A percentile compares a stretch with the other conserved stretches of the same genome.
phyloP scores from a whole-genome alignment of 2,329 filamentous ascomycete genomes.

The Chaetomium sp. region DNA sequence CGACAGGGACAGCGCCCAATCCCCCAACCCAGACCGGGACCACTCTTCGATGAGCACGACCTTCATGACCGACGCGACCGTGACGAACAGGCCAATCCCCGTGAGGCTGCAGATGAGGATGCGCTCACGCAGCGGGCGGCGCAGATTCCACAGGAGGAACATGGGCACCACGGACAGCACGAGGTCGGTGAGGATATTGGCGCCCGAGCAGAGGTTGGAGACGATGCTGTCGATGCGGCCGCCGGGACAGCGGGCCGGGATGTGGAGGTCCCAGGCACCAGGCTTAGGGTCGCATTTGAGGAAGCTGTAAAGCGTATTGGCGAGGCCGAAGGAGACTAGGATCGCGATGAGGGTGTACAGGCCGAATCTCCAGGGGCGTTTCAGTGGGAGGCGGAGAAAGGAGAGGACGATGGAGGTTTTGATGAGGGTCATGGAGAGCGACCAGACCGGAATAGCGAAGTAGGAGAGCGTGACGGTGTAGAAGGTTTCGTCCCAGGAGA shows the following conservation, averaged over 20 bases:
- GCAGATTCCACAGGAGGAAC: slow-evolving; percentile 16
- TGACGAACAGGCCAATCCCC: slow-evolving; percentile 15
- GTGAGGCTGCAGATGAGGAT: slow-evolving; percentile 19
- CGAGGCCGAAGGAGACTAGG: slow-evolving; percentile 10
- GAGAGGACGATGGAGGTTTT: slow-evolving; percentile 17
- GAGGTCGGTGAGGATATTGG: slow-evolving; percentile 17
- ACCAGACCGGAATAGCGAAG: slow-evolving; percentile 17
- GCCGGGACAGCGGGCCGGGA: neutral
- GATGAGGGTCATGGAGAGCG: slow-evolving; percentile 16
- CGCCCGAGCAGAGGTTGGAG: slow-evolving; percentile 8
- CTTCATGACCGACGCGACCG: slow-evolving; percentile 12
- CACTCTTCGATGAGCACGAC: slow-evolving; percentile 8
- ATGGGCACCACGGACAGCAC: slow-evolving; percentile 16
- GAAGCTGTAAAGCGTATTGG: slow-evolving; percentile 13
- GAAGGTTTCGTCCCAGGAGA: neutral
- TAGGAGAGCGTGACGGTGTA: slow-evolving; percentile 8
- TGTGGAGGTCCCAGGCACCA: slow-evolving; percentile 12
- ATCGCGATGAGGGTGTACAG: slow-evolving; percentile 9
- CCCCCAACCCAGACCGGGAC: neutral
- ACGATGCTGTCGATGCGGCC: slow-evolving; percentile 7
- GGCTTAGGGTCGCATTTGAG: slow-evolving; percentile 13
- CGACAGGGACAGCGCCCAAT: slow-evolving; percentile 11
- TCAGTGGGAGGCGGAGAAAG: slow-evolving; percentile 12
- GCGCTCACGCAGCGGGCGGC: slow-evolving; percentile 15
- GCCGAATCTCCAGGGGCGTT: neutral